These are phyloP conservation scores for Penicillium sp. DNA, from an alignment of 2,329 filamentous ascomycete genomes.

Conservation along the genomic window DNA sequence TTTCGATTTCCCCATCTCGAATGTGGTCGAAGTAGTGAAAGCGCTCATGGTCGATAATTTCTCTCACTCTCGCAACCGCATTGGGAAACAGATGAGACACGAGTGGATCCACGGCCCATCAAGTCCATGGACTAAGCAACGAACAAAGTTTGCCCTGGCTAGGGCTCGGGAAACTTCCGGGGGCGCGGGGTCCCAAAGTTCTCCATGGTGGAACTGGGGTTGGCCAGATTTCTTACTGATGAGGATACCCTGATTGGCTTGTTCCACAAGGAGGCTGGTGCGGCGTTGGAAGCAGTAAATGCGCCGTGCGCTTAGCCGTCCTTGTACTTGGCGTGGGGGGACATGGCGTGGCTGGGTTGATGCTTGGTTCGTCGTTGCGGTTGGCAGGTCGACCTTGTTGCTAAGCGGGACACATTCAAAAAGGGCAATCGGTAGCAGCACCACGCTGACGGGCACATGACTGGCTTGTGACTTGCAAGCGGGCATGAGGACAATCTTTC, in stretches of 20 bases:
- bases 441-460: not conserved
- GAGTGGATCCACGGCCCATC: not conserved
- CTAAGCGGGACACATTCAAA: not conserved
- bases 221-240: not conserved
- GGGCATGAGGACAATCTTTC: not conserved
- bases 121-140: not conserved
- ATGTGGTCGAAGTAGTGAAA: not conserved
- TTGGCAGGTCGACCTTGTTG: not conserved
- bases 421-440: no score
- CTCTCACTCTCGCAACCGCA: not conserved
- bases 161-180: conserved; percentile 13
- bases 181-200: not conserved
- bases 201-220: conserved; percentile 1
- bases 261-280: not conserved
- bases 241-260: conserved; percentile 1
- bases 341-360: not conserved
- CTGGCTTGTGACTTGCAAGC: no score
- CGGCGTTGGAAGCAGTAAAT: not conserved
- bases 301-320: not conserved
- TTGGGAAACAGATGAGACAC: not conserved
- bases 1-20: not conserved
- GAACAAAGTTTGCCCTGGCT: not conserved
- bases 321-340: conserved; percentile 3
- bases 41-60: not conserved
- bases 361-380: not conserved